A percentile compares a stretch with the other conserved stretches of the same genome.
Conservation (phyloP, 805 yeast species). For the Naumovozyma dairenensis region DNA sequence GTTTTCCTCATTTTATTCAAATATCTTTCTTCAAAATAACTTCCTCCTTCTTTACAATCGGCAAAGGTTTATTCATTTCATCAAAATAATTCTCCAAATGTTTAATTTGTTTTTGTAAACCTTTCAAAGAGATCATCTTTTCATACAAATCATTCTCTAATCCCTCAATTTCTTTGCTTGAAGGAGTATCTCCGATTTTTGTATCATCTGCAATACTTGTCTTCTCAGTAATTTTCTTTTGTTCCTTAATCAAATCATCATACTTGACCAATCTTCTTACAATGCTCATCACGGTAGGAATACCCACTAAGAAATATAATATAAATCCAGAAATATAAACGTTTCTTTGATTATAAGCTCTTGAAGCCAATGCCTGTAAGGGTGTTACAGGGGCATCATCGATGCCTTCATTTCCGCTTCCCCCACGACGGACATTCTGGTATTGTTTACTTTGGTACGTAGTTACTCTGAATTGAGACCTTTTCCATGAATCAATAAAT, state of each 20-base stretch:
- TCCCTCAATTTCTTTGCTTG: slow-evolving; percentile 24
- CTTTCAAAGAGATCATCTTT: slow-evolving; percentile 37
- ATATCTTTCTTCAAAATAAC: not conserved
- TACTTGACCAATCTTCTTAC: slow-evolving; percentile 43
- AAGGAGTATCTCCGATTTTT: slow-evolving; percentile 8
- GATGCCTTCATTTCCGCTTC: slow-evolving; percentile 2
- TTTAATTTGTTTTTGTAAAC: slow-evolving; percentile 41
- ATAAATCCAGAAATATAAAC: slow-evolving; percentile 56
- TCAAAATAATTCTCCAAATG: slow-evolving; percentile 44
- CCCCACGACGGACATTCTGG: slow-evolving; percentile 19
- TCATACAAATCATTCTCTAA: slow-evolving; percentile 30
- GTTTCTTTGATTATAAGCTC: slow-evolving; percentile 56
- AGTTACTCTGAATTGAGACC: slow-evolving; percentile 29
- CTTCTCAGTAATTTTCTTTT: too few species aligned
- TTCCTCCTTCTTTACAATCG: not conserved
- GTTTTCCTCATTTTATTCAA: not conserved
- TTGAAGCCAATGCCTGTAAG: slow-evolving; percentile 45
- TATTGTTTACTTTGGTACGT: slow-evolving; percentile 15
- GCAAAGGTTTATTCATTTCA: slow-evolving; percentile 14
- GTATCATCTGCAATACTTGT: slow-evolving; percentile 6
- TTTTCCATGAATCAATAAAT: slow-evolving; percentile 45
- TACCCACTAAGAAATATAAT: slow-evolving; percentile 44
- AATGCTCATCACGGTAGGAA: slow-evolving; percentile 43
- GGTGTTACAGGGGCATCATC: slow-evolving; percentile 27
- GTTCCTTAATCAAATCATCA: slow-evolving; percentile 28